These are phyloP conservation scores for Thozetella sp. DNA, from an alignment of 495 filamentous ascomycete species.

Conservation along the genomic window DNA sequence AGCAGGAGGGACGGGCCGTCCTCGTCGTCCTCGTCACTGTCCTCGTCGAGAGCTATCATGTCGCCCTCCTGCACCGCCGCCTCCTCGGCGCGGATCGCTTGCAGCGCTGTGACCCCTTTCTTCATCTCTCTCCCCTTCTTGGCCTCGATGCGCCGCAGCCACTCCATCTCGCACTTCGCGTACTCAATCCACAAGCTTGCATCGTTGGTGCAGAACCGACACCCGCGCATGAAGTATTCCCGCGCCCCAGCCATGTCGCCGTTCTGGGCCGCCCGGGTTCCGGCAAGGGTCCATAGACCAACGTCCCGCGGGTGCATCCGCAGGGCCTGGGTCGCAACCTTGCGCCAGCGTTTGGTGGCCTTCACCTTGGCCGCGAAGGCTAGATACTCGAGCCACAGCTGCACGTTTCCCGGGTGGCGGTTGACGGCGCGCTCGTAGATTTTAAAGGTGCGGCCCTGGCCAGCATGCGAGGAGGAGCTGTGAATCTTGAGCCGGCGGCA, in stretches of 20 bases:
- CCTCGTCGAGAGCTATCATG: constrained; percentile 32
- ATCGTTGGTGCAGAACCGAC: constrained; percentile 80
- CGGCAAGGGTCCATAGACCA: constrained; percentile 87
- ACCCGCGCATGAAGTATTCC: constrained; percentile 81
- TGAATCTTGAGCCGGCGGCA: constrained; percentile 78
- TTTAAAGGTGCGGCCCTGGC: constrained; percentile 82
- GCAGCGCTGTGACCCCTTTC: constrained; percentile 32
- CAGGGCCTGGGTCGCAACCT: constrained; percentile 75
- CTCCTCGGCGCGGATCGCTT: constrained; percentile 39
- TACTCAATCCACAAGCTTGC: constrained; percentile 84
- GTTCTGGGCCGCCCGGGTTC: constrained; percentile 70
- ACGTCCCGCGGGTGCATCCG: constrained; percentile 83
- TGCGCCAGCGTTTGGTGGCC: constrained; percentile 76
- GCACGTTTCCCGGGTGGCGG: constrained; percentile 81
- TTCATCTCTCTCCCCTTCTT: constrained; percentile 65
- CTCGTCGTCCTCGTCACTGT: constrained; percentile 39
- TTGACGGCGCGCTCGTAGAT: constrained; percentile 85
- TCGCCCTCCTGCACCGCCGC: constrained; percentile 24
- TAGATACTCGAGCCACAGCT: constrained; percentile 92
- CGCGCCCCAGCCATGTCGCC: constrained; percentile 85
- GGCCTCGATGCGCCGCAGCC: constrained; percentile 77
- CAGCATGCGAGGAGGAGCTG: constrained; percentile 56
- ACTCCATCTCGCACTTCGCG: constrained; percentile 88
- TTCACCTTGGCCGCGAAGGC: constrained; percentile 77
- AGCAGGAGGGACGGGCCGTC: constrained; percentile 36